These are phyloP conservation scores for Coriaria nepalensis DNA, from an alignment of 306 rosid genomes.

Conservation along the genomic window DNA sequence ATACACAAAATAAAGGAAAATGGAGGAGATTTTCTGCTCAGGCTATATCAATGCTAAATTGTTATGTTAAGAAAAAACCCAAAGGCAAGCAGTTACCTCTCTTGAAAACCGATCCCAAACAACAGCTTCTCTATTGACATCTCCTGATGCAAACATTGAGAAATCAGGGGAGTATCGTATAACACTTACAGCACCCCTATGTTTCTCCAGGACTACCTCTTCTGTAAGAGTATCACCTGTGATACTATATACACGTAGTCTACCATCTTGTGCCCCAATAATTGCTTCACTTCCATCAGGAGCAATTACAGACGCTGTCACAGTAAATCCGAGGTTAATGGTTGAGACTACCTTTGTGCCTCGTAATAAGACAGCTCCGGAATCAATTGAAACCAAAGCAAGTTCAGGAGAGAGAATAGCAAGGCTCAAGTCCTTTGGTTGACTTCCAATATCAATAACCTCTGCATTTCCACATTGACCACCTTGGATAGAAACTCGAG, in stretches of 20 bases:
- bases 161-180: conserved; percentile 79
- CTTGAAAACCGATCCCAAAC: conserved; percentile 68
- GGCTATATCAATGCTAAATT: background rate
- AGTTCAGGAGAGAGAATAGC: conserved; percentile 75
- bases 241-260: conserved; percentile 61
- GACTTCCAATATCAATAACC: conserved; percentile 81
- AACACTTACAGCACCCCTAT: conserved; percentile 78
- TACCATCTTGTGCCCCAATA: conserved; percentile 88
- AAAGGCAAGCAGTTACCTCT: conserved; percentile 37
- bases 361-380: conserved; percentile 70
- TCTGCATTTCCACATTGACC: conserved; percentile 76
- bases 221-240: conserved; percentile 60
- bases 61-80: background rate
- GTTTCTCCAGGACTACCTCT: conserved; percentile 83
- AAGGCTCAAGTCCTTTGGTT: conserved; percentile 78
- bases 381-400: conserved; percentile 64
- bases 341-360: conserved; percentile 68
- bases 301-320: conserved; percentile 66
- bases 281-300: conserved; percentile 96
- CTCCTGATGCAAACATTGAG: conserved; percentile 96
- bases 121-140: conserved; percentile 84
- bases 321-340: conserved; percentile 69
- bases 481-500: conserved; percentile 50
- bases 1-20: no score
- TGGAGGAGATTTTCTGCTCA: no score